Percentiles rank a stretch among this genome's conserved stretches.
Evolutionary conservation across 371 early-diverging fungal genomes (phyloP).

Genomic region (Sporodiniella umbellata): DNA sequence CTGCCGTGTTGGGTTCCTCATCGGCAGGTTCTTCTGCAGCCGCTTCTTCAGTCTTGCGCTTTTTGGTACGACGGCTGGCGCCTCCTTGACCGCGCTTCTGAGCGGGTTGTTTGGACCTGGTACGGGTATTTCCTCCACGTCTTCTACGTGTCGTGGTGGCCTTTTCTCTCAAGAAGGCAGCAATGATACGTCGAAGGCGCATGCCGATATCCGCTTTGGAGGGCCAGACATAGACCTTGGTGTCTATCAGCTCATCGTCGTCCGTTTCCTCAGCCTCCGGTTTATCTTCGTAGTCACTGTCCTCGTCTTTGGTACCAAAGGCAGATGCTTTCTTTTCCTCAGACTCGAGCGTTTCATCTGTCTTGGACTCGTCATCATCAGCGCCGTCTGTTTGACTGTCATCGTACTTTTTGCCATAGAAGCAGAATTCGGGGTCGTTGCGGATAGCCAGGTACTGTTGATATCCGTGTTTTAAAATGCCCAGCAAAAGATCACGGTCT

Average conservation of each 20-base stretch:
- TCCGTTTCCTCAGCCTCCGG: neutral
- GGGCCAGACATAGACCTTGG: slow-evolving; percentile 52
- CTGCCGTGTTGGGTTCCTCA: too few relatives aligned
- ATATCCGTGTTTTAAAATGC: slow-evolving; percentile 81
- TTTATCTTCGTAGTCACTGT: slow-evolving; percentile 12
- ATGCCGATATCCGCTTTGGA: slow-evolving; percentile 74
- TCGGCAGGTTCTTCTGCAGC: slow-evolving; percentile 41
- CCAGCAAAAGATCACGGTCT: slow-evolving; percentile 80
- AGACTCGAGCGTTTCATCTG: neutral
- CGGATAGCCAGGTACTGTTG: slow-evolving; percentile 65
- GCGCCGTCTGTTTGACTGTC: slow-evolving; percentile 43
- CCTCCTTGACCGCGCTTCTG: slow-evolving; percentile 43
- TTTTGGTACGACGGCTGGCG: slow-evolving; percentile 65
- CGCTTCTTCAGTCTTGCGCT: slow-evolving; percentile 72
- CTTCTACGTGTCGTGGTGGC: slow-evolving; percentile 40
- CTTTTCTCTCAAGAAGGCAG: slow-evolving; percentile 63
- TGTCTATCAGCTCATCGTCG: slow-evolving; percentile 7
- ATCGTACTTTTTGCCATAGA: slow-evolving; percentile 56
- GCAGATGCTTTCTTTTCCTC: neutral
- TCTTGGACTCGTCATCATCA: neutral
- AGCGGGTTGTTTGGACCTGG: slow-evolving; percentile 41
- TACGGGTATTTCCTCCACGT: slow-evolving; percentile 30
- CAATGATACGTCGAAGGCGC: slow-evolving; percentile 69
- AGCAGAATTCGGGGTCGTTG: slow-evolving; percentile 68
- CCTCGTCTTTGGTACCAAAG: slow-evolving; percentile 14